Percentiles rank a stretch among this genome's conserved stretches.
Evolutionary conservation across 305 asterid species (phyloP).

Genomic region (Plantago coronopus): DNA sequence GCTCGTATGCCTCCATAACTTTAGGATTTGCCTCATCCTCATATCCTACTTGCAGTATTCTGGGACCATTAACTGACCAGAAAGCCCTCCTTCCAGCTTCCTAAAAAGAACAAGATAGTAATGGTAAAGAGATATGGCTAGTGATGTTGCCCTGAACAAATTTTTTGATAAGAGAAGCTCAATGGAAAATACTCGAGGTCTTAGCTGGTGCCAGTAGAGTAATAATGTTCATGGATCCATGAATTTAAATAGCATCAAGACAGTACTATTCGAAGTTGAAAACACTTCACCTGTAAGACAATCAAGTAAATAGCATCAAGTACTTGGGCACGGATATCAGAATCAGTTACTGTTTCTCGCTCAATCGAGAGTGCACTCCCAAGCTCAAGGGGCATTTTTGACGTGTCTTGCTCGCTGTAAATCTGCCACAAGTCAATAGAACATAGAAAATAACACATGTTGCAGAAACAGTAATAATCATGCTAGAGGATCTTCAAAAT

Average conservation of each 20-base stretch:
- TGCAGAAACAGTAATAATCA: not conserved
- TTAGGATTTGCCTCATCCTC: constrained; percentile 73
- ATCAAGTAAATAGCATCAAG: constrained; percentile 85
- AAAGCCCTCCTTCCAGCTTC: constrained; percentile 92
- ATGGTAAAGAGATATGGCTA: not conserved
- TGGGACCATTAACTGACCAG: constrained; percentile 93
- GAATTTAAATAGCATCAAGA: not conserved
- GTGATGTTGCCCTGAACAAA: not conserved
- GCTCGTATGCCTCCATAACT: constrained; percentile 92
- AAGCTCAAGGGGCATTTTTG: constrained; percentile 96
- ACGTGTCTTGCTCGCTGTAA: constrained; percentile 59
- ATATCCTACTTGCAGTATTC: constrained; percentile 84
- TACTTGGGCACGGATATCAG: constrained; percentile 71
- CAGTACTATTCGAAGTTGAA: constrained; percentile 1
- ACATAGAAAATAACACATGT: not conserved
- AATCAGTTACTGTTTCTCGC: constrained; percentile 75
- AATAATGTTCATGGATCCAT: not conserved
- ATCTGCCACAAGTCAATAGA: constrained; percentile 36
- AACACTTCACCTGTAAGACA: constrained; percentile 59
- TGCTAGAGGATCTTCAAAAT: constrained; percentile 4
- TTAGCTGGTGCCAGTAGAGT: not conserved
- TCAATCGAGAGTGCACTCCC: constrained; percentile 87
- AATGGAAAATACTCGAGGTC: not conserved
- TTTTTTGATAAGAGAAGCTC: not conserved
- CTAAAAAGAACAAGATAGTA: constrained; percentile 30